Conservation (phyloP, 1,284 basidiomycete species). For the Salmacisia buchloeana region DNA sequence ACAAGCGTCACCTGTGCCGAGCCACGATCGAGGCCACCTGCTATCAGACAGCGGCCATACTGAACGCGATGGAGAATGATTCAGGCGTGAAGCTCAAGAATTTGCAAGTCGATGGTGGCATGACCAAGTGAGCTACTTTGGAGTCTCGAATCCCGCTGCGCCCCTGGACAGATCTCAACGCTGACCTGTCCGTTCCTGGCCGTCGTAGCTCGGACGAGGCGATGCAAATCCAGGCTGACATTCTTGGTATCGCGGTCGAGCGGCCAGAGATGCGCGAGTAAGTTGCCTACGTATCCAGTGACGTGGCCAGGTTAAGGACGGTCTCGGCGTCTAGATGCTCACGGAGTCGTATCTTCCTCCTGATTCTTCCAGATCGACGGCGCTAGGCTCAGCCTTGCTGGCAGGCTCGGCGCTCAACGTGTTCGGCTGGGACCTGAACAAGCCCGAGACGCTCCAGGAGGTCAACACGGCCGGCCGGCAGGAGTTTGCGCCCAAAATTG, state of each 20-base stretch:
- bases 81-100: slow-evolving; percentile 66
- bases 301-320: slow-evolving; percentile 43
- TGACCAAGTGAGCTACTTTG: slow-evolving; percentile 38
- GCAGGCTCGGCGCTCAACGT: slow-evolving; percentile 81
- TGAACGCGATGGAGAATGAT: slow-evolving; percentile 88
- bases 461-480: slow-evolving; percentile 81
- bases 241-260: slow-evolving; percentile 84
- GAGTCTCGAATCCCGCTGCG: background rate
- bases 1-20: slow-evolving; percentile 77
- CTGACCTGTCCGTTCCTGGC: background rate
- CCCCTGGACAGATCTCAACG: background rate
- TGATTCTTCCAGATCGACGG: slow-evolving; percentile 67
- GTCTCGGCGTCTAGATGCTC: background rate
- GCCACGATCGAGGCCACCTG: slow-evolving; percentile 81
- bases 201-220: slow-evolving; percentile 57
- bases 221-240: slow-evolving; percentile 87
- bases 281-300: slow-evolving; percentile 2
- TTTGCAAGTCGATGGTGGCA: slow-evolving; percentile 77
- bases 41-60: slow-evolving; percentile 81
- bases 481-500: slow-evolving; percentile 64
- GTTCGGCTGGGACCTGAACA: slow-evolving; percentile 87
- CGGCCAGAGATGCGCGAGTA: slow-evolving; percentile 93
- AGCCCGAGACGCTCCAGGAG: slow-evolving; percentile 76
- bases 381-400: slow-evolving; percentile 90
- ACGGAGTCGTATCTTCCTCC: background rate